phyloP scores from a whole-genome alignment of 139 green algal genomes.

The Bryopsis sp. region DNA sequence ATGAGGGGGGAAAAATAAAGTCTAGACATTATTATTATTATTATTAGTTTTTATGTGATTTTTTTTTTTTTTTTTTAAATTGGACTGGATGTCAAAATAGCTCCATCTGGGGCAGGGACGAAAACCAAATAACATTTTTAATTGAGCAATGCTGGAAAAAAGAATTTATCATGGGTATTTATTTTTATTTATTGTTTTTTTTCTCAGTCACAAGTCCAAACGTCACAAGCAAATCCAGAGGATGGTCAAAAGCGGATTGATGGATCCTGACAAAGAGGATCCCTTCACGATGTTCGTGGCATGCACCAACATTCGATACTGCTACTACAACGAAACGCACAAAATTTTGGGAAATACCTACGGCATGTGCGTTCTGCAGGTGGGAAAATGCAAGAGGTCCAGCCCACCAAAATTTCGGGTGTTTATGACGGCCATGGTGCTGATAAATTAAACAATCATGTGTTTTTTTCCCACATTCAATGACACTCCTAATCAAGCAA shows the following conservation, averaged over 20 bases:
- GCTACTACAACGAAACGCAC: conserved; percentile 95
- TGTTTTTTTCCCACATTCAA: conserved; percentile 9
- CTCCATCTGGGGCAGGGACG: too few relatives aligned
- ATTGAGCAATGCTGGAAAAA: too few relatives aligned
- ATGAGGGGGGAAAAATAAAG: too few relatives aligned
- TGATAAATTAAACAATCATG: conserved; percentile 1
- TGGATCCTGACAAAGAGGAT: conserved; percentile 95
- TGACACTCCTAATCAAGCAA: too few relatives aligned
- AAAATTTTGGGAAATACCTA: conserved; percentile 97
- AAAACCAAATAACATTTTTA: too few relatives aligned
- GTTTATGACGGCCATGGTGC: too few relatives aligned
- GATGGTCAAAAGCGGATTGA: conserved; percentile 79
- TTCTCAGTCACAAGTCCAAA: conserved; percentile 84
- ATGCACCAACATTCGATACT: conserved; percentile 94
- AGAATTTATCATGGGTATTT: too few relatives aligned
- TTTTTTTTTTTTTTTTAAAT: conserved; percentile 1
- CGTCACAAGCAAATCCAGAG: conserved; percentile 94
- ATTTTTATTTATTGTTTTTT: too few relatives aligned
- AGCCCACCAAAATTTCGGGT: too few relatives aligned
- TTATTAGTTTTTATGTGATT: neutral
- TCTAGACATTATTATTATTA: too few relatives aligned
- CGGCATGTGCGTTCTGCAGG: conserved; percentile 97
- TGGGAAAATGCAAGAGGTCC: too few relatives aligned
- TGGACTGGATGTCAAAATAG: too few relatives aligned
- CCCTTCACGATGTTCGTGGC: conserved; percentile 95